Conservation (phyloP, 2,329 filamentous ascomycete species). For the Canariomyces notabilis region DNA sequence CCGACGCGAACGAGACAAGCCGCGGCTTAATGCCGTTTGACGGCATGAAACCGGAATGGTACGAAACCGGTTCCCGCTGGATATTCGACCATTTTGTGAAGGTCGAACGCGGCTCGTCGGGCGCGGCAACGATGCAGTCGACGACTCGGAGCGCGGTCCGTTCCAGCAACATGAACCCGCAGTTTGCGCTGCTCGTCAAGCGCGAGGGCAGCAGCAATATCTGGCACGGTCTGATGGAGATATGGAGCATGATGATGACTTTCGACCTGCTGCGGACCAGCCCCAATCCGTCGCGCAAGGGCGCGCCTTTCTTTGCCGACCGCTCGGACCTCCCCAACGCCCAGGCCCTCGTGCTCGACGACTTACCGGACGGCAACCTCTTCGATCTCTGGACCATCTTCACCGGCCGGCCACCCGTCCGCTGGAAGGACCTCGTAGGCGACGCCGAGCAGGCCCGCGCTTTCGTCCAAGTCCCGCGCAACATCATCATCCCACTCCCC, state of each 20-base stretch:
- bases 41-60: background rate
- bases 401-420: conserved; percentile 28
- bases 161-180: too few relatives aligned
- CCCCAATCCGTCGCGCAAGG: background rate
- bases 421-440: conserved; percentile 25
- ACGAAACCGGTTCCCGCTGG: background rate
- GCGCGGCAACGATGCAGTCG: background rate
- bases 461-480: conserved; percentile 14
- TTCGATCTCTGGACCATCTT: conserved; percentile 36
- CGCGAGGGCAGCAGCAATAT: background rate
- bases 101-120: background rate
- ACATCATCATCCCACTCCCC: conserved; percentile 37
- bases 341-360: conserved; percentile 33
- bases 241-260: background rate
- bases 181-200: background rate
- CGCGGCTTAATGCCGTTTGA: background rate
- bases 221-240: background rate
- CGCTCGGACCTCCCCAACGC: background rate
- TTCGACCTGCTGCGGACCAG: background rate
- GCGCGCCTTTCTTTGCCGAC: background rate
- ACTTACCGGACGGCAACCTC: conserved; percentile 31
- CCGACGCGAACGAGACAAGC: background rate
- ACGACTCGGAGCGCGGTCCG: too few relatives aligned
- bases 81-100: background rate
- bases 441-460: conserved; percentile 10